These are phyloP conservation scores for Xylaria scruposa DNA, from an alignment of 495 filamentous ascomycete species.

Conservation along the genomic window DNA sequence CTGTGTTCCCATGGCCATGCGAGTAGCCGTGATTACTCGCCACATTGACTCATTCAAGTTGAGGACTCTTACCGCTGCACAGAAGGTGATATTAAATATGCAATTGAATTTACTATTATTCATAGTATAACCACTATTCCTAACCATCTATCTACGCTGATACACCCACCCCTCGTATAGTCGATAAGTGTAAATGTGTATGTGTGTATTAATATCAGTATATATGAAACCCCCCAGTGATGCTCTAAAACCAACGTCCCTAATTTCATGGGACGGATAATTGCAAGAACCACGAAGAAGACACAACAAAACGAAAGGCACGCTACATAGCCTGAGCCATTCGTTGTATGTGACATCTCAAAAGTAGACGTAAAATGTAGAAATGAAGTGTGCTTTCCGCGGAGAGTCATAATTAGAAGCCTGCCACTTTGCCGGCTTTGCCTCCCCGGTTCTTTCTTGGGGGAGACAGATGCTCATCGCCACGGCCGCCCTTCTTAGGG, in stretches of 20 bases:
- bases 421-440: constrained; percentile 14
- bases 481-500: constrained; percentile 29
- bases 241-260: constrained; percentile 1
- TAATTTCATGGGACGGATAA: neutral
- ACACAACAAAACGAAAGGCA: neutral
- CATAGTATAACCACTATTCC: constrained; percentile 11
- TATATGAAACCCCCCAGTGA: neutral
- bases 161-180: neutral
- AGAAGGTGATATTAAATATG: neutral
- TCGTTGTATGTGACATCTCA: constrained; percentile 4
- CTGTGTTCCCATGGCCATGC: constrained; percentile 11
- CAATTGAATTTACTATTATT: constrained; percentile 5
- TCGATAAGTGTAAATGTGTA: constrained; percentile 6
- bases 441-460: constrained; percentile 25
- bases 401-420: neutral
- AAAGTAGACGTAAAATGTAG: neutral
- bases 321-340: neutral
- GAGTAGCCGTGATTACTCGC: constrained; percentile 5
- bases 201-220: neutral
- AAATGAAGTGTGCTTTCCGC: neutral
- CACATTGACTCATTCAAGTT: neutral
- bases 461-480: constrained; percentile 15
- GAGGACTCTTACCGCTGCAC: neutral
- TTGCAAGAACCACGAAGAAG: neutral
- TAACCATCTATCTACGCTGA: neutral